A percentile compares a stretch with the other conserved stretches of the same genome.
phyloP scores from a whole-genome alignment of 495 filamentous ascomycete species.

The Trypethelium eluteriae region DNA sequence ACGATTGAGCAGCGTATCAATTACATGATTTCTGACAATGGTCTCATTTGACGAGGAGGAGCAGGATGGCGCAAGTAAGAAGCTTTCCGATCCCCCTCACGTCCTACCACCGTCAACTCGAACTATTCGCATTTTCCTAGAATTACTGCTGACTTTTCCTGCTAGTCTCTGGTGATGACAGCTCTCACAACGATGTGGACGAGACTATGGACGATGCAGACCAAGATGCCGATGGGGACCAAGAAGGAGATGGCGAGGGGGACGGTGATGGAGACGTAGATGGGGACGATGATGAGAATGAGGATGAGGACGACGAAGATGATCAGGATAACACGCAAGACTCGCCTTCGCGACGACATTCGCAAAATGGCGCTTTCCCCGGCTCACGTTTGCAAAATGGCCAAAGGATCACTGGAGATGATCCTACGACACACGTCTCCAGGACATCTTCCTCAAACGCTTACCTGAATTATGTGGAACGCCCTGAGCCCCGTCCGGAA shows the following conservation, averaged over 20 bases:
- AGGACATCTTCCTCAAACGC: slow-evolving; percentile 40
- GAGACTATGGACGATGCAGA: slow-evolving; percentile 46
- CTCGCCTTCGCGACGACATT: slow-evolving; percentile 40
- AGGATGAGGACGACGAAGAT: slow-evolving; percentile 52
- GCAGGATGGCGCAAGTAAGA: slow-evolving; percentile 30
- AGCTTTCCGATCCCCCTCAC: neutral
- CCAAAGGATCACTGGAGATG: neutral
- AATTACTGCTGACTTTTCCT: neutral
- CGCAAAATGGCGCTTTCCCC: slow-evolving; percentile 22
- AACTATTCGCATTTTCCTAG: neutral
- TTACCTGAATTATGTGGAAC: slow-evolving; percentile 31
- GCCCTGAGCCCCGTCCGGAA: slow-evolving; percentile 66
- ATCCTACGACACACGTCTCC: slow-evolving; percentile 17
- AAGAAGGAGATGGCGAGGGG: slow-evolving; percentile 40
- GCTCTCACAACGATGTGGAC: slow-evolving; percentile 39
- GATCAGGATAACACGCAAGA: slow-evolving; percentile 46
- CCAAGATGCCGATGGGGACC: slow-evolving; percentile 35
- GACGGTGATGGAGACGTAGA: slow-evolving; percentile 61
- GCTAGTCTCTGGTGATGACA: slow-evolving; percentile 22
- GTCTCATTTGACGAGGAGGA: slow-evolving; percentile 37
- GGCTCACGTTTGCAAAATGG: neutral
- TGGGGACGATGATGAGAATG: slow-evolving; percentile 53
- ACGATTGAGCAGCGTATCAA: neutral
- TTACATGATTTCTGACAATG: slow-evolving; percentile 13
- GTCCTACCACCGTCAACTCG: neutral